Evolutionary conservation across 805 yeast species (phyloP).

Genomic region (Starmerella apis): DNA sequence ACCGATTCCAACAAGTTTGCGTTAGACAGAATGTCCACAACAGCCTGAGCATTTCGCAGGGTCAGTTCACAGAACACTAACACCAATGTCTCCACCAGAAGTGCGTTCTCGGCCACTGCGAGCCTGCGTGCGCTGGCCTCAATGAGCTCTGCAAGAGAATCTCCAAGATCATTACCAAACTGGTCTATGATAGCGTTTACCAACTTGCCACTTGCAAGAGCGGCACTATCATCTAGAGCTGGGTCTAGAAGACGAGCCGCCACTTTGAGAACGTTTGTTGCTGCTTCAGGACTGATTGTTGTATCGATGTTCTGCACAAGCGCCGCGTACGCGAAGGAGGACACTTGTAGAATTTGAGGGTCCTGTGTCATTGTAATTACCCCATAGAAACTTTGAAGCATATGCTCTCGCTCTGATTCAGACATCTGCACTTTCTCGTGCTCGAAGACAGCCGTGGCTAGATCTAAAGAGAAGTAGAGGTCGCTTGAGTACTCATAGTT

Average conservation of each 20-base stretch:
- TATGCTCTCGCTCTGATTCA: slow-evolving; percentile 18
- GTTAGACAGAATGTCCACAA: slow-evolving; percentile 49
- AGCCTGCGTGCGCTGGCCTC: slow-evolving; percentile 64
- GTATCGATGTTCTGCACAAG: slow-evolving; percentile 37
- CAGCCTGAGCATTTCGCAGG: slow-evolving; percentile 48
- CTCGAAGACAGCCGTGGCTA: slow-evolving; percentile 28
- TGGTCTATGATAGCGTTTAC: slow-evolving; percentile 50
- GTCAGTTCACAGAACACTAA: slow-evolving; percentile 67
- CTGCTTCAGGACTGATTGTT: slow-evolving; percentile 14
- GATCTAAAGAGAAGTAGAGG: slow-evolving; percentile 47
- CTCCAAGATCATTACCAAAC: slow-evolving; percentile 36
- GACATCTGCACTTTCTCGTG: slow-evolving; percentile 26
- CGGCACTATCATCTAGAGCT: slow-evolving; percentile 65
- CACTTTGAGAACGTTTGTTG: slow-evolving; percentile 43
- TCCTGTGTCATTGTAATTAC: slow-evolving; percentile 48
- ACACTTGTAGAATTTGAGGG: slow-evolving; percentile 64
- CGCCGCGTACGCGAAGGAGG: slow-evolving; percentile 62
- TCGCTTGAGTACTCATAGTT: slow-evolving; percentile 47
- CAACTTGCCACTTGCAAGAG: slow-evolving; percentile 62
- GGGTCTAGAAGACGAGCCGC: slow-evolving; percentile 65
- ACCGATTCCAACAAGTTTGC: slow-evolving; percentile 44
- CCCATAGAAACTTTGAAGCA: slow-evolving; percentile 36
- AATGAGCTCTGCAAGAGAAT: slow-evolving; percentile 45
- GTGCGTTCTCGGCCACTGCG: slow-evolving; percentile 51
- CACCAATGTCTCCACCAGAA: slow-evolving; percentile 67